These are phyloP conservation scores for Talaromyces pinophilus DNA, from an alignment of 2,329 filamentous ascomycete genomes.

Conservation along the genomic window DNA sequence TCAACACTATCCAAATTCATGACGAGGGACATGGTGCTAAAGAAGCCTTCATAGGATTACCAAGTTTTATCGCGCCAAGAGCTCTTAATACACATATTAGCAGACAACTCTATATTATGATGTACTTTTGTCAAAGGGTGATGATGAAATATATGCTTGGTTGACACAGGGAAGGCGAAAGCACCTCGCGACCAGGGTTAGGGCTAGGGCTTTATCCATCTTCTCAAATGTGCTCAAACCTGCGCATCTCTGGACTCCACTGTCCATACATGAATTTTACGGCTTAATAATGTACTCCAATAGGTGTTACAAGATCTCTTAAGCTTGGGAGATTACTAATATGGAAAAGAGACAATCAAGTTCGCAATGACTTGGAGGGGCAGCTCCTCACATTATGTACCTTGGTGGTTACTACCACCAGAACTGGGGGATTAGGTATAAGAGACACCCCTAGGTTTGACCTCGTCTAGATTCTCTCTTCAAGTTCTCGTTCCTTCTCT, in stretches of 20 bases:
- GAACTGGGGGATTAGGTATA: background rate
- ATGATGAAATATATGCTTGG: background rate
- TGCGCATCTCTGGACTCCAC: background rate
- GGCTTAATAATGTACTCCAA: background rate
- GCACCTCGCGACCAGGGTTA: background rate
- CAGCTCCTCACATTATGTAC: background rate
- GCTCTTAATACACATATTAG: background rate
- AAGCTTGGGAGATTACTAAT: background rate
- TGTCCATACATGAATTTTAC: conserved; percentile 4
- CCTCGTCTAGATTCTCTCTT: background rate
- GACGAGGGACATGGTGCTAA: background rate
- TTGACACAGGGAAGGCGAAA: background rate
- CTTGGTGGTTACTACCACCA: background rate
- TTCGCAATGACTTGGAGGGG: background rate
- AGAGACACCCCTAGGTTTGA: background rate
- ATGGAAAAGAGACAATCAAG: too few relatives aligned
- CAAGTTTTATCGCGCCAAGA: background rate
- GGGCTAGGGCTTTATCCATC: background rate
- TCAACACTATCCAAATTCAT: background rate
- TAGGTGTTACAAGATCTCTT: background rate
- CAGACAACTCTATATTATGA: background rate
- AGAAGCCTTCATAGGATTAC: background rate
- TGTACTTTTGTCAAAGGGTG: background rate
- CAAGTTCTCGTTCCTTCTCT: background rate
- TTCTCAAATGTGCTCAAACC: conserved; percentile 19